Conservation (phyloP, 768 basidiomycete species). For the Kwoniella newhampshirensis region DNA sequence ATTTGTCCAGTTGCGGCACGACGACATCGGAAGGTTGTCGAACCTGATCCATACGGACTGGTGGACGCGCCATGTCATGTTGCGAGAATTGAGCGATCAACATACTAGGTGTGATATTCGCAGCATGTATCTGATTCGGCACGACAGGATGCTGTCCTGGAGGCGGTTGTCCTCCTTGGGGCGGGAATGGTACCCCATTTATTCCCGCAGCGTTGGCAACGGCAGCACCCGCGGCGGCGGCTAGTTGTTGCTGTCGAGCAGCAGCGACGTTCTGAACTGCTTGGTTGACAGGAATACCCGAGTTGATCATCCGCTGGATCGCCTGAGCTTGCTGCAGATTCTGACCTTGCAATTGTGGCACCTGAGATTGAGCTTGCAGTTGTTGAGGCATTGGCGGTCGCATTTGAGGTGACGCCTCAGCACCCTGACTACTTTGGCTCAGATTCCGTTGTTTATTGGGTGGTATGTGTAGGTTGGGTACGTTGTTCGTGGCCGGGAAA, state of each 20-base stretch:
- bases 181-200: neutral
- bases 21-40: slow-evolving; percentile 10
- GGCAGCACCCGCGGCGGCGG: neutral
- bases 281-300: slow-evolving; percentile 29
- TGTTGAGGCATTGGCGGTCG: slow-evolving; percentile 10
- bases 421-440: slow-evolving; percentile 2
- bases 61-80: slow-evolving; percentile 6
- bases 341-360: too few relatives aligned
- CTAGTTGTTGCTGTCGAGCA: slow-evolving; percentile 9
- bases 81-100: slow-evolving; percentile 18
- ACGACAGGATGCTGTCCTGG: neutral
- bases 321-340: slow-evolving; percentile 3
- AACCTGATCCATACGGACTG: slow-evolving; percentile 13
- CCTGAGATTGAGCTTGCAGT: too few relatives aligned
- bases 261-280: slow-evolving; percentile 17
- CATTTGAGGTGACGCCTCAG: slow-evolving; percentile 22
- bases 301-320: slow-evolving; percentile 28
- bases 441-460: slow-evolving; percentile 39
- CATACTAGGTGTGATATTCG: slow-evolving; percentile 23
- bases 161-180: neutral
- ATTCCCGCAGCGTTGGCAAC: neutral
- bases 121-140: neutral
- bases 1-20: slow-evolving; percentile 18
- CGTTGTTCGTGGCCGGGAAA: slow-evolving; percentile 17
- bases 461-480: slow-evolving; percentile 43